Evolutionary conservation across 257 asterid species (phyloP).

Genomic region (Solanum lycopersicoides): DNA sequence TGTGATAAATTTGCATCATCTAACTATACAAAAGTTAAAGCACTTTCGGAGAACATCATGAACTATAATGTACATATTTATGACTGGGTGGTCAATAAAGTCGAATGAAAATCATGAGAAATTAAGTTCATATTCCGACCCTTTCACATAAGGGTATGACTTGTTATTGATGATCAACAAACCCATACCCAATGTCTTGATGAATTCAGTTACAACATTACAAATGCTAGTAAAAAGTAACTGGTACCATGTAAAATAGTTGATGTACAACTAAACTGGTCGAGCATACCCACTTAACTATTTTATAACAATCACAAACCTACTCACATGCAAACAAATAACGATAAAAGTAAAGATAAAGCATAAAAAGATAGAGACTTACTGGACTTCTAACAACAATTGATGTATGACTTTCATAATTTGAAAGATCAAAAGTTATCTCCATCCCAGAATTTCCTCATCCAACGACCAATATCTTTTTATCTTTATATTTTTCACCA

Average conservation of each 20-base stretch:
- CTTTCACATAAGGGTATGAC: background rate
- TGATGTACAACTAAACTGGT: background rate
- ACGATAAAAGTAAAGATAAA: background rate
- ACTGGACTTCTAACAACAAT: conserved; percentile 36
- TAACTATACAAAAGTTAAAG: background rate
- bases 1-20: background rate
- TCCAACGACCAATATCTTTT: conserved; percentile 40
- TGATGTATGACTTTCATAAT: conserved; percentile 33
- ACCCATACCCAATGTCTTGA: background rate
- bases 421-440: conserved; percentile 40
- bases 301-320: background rate
- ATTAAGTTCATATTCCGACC: background rate
- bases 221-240: background rate
- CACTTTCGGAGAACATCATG: background rate
- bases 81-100: background rate
- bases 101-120: background rate
- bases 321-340: background rate
- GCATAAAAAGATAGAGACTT: background rate
- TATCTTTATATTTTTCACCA: conserved; percentile 8
- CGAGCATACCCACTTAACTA: background rate
- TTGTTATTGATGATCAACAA: background rate
- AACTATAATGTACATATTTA: background rate
- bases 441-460: conserved; percentile 78
- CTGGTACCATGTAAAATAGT: background rate
- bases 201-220: background rate